Evolutionary conservation across 129 eudicot genomes (phyloP).

Genomic region (Helianthus tuberosus): DNA sequence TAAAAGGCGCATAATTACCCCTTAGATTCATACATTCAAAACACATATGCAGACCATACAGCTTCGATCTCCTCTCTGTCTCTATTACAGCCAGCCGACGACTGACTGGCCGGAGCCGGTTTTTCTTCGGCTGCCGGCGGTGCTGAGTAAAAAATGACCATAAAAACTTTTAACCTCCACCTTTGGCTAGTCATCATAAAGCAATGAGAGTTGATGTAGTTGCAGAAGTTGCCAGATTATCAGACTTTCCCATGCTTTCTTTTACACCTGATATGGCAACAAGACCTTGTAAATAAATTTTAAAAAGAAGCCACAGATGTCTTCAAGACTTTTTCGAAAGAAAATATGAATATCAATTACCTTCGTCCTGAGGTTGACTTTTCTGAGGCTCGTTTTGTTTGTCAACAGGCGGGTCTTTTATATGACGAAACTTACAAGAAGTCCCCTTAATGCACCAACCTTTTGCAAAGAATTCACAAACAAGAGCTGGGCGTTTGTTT

Average conservation of each 20-base stretch:
- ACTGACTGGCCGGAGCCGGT: too few relatives aligned
- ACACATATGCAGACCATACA: too few relatives aligned
- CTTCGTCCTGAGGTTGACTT: conserved; percentile 48
- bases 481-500: conserved; percentile 57
- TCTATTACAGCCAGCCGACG: too few relatives aligned
- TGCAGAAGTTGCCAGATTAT: conserved; percentile 27
- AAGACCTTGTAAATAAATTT: conserved; percentile 27
- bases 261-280: conserved; percentile 44
- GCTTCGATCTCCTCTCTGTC: too few relatives aligned
- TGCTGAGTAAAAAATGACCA: background rate
- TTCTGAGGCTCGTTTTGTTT: conserved; percentile 36
- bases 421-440: conserved; percentile 86
- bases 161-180: background rate
- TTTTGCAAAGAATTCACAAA: conserved; percentile 74
- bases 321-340: conserved; percentile 22
- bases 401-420: conserved; percentile 36
- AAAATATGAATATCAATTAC: conserved; percentile 32
- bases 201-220: conserved; percentile 9
- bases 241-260: conserved; percentile 24
- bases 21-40: too few relatives aligned
- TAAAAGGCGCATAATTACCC: too few relatives aligned
- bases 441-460: conserved; percentile 99
- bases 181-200: conserved; percentile 6
- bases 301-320: background rate
- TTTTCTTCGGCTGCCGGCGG: too few relatives aligned